These are phyloP conservation scores for Pseudogymnoascus destructans DNA, from an alignment of 2,329 filamentous ascomycete genomes.

Conservation along the genomic window DNA sequence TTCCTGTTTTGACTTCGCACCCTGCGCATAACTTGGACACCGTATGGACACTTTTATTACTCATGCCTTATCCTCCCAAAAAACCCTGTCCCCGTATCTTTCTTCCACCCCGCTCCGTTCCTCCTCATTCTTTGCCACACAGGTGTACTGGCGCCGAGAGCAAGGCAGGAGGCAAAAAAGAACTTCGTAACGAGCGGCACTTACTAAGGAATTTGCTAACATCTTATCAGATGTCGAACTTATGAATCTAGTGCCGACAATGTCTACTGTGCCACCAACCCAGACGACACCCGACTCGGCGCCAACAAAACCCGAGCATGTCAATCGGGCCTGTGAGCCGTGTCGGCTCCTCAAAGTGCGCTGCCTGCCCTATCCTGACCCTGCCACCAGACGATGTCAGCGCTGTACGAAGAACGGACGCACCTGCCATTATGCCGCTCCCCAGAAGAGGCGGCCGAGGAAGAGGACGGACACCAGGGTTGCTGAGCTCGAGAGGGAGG, in stretches of 20 bases:
- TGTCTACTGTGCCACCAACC: conserved; percentile 3
- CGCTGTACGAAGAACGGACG: conserved; percentile 27
- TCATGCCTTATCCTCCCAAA: neutral
- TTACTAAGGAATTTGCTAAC: conserved; percentile 8
- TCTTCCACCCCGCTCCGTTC: neutral
- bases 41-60: conserved; percentile 6
- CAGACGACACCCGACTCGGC: neutral
- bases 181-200: neutral
- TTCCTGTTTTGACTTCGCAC: neutral
- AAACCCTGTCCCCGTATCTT: neutral
- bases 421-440: conserved; percentile 27
- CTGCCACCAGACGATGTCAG: conserved; percentile 19
- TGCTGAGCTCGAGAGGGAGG: conserved; percentile 30
- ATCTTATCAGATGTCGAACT: conserved; percentile 7
- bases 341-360: conserved; percentile 30
- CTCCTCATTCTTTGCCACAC: neutral
- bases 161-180: neutral
- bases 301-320: neutral
- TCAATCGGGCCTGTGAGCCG: conserved; percentile 28
- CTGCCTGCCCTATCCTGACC: conserved; percentile 22
- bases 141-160: neutral
- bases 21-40: neutral
- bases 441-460: conserved; percentile 28
- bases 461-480: conserved; percentile 31
- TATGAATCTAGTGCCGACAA: neutral